A percentile compares a stretch with the other conserved stretches of the same genome.
These are phyloP conservation scores for Pigoraptor vietnamica DNA, from an alignment of 78 protist genomes.

Conservation along the genomic window DNA sequence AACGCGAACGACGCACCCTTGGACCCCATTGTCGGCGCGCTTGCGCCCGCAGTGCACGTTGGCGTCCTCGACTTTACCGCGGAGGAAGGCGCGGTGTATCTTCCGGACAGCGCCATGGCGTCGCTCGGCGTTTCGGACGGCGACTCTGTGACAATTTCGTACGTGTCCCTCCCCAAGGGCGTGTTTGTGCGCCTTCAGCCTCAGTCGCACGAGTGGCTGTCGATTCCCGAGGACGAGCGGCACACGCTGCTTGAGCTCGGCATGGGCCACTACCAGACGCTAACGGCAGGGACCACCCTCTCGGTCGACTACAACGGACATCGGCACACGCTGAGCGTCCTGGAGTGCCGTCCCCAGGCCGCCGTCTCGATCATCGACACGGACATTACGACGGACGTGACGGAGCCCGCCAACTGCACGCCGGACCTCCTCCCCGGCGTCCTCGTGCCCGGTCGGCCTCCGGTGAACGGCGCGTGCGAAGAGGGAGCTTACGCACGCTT, in stretches of 20 bases:
- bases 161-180: constrained; percentile 52
- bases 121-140: constrained; percentile 28
- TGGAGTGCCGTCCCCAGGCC: constrained; percentile 24
- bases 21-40: neutral
- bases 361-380: constrained; percentile 70
- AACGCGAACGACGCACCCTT: too few species aligned
- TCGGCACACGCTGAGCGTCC: constrained; percentile 30
- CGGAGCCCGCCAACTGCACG: neutral
- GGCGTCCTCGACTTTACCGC: constrained; percentile 73
- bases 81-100: constrained; percentile 53
- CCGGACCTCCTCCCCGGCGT: neutral
- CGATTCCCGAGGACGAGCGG: constrained; percentile 47
- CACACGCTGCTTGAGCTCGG: constrained; percentile 53
- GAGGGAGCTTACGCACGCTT: neutral
- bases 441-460: neutral
- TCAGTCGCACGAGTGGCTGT: constrained; percentile 45
- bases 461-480: neutral
- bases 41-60: constrained; percentile 13
- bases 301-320: constrained; percentile 30
- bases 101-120: constrained; percentile 60
- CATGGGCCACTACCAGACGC: constrained; percentile 44
- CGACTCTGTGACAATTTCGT: constrained; percentile 33
- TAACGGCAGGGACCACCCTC: constrained; percentile 46
- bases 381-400: constrained; percentile 31
- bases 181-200: constrained; percentile 62